A percentile compares a stretch with the other conserved stretches of the same genome.
Evolutionary conservation across 2,329 filamentous ascomycete species (phyloP).

Genomic region (Coccinonectria pachysandricola): DNA sequence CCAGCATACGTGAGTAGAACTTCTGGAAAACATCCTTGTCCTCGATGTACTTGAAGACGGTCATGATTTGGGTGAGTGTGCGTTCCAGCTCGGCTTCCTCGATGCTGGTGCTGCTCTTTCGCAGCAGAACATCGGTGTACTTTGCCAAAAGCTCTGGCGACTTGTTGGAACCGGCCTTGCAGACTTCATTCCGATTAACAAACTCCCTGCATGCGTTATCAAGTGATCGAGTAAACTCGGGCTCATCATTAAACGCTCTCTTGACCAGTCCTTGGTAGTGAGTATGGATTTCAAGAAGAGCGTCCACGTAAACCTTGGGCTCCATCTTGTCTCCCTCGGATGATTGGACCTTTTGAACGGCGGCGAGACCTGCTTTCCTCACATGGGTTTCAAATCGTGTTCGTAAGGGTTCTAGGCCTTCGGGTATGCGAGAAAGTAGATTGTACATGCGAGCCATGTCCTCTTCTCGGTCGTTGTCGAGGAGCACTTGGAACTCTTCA

Average conservation of each 20-base stretch:
- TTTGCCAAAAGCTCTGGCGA: conserved; percentile 92
- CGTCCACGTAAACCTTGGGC: conserved; percentile 93
- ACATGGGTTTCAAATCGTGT: conserved; percentile 87
- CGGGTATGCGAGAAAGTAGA: conserved; percentile 76
- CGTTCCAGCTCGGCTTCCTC: conserved; percentile 92
- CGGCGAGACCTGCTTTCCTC: conserved; percentile 74
- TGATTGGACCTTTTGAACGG: conserved; percentile 81
- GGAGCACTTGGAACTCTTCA: conserved; percentile 88
- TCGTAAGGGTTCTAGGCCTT: conserved; percentile 81
- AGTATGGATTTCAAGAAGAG: conserved; percentile 84
- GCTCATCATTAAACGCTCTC: conserved; percentile 86
- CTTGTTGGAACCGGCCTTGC: conserved; percentile 84
- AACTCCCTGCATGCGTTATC: conserved; percentile 98
- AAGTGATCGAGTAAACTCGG: conserved; percentile 89
- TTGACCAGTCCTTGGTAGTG: conserved; percentile 89
- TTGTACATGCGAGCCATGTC: conserved; percentile 97
- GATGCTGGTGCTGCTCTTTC: conserved; percentile 84
- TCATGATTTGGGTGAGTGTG: conserved; percentile 89
- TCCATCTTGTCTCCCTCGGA: conserved; percentile 82
- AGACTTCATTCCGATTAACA: conserved; percentile 94
- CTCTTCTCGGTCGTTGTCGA: conserved; percentile 90
- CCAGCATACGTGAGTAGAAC: conserved; percentile 95
- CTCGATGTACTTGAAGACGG: conserved; percentile 99
- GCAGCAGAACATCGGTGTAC: conserved; percentile 85
- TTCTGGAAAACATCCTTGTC: conserved; percentile 99